phyloP scores from a whole-genome alignment of 139 green algal species.

The Micromonas pusilla region DNA sequence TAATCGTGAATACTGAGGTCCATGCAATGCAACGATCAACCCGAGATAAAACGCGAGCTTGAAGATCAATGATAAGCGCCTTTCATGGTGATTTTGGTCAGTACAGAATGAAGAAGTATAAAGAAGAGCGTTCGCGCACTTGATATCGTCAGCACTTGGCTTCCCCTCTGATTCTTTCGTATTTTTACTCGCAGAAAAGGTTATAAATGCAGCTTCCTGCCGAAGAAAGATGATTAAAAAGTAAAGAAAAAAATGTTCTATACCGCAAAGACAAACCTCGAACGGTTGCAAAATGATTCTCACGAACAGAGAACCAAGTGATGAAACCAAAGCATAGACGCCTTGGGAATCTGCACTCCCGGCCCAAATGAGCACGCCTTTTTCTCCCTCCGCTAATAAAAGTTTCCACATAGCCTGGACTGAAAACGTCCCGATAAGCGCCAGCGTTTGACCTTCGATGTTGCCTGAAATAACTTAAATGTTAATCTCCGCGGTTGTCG shows the following conservation, averaged over 20 bases:
- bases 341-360: background rate
- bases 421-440: background rate
- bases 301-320: conserved; percentile 13
- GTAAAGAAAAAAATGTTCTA: no score
- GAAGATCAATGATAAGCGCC: background rate
- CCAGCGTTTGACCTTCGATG: background rate
- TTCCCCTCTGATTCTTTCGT: background rate
- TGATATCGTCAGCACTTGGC: background rate
- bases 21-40: background rate
- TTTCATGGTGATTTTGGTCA: background rate
- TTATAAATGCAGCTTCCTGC: conserved; percentile 4
- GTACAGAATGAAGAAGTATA: background rate
- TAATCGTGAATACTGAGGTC: background rate
- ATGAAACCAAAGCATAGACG: conserved; percentile 15
- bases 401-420: conserved; percentile 4
- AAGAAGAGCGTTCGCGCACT: background rate
- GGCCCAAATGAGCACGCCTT: background rate
- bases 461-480: background rate
- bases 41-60: background rate
- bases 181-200: background rate
- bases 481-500: no score
- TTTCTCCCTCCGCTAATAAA: conserved; percentile 15
- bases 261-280: no score
- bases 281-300: conserved; percentile 17
- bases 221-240: no score